These are phyloP conservation scores for Aureobasidium pullulans DNA, from an alignment of 2,329 filamentous ascomycete genomes.

Conservation along the genomic window DNA sequence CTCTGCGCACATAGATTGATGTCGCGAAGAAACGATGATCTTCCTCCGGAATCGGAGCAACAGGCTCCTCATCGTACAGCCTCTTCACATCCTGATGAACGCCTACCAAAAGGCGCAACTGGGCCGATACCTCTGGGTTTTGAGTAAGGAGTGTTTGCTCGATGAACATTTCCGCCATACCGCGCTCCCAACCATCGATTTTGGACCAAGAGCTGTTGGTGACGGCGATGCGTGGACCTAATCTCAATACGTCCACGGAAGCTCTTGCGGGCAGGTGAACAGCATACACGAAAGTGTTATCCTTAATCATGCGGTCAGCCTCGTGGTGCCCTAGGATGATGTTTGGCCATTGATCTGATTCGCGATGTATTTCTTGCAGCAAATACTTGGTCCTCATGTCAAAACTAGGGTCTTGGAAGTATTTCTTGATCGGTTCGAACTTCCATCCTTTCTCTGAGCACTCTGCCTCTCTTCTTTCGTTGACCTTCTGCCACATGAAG, in stretches of 20 bases:
- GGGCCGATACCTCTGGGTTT: background rate
- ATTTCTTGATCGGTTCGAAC: background rate
- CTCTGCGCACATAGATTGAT: no score
- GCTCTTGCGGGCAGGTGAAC: background rate
- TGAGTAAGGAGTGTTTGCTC: background rate
- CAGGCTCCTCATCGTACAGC: no score
- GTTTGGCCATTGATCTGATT: background rate
- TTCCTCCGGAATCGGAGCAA: no score
- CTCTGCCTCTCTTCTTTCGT: background rate
- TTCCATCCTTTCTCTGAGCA: background rate
- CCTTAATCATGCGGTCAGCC: background rate
- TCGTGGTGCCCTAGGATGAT: background rate
- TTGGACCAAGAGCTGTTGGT: background rate
- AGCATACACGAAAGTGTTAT: background rate
- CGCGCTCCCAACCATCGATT: background rate
- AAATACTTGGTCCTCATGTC: background rate
- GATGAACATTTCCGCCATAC: background rate
- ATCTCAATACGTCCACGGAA: background rate
- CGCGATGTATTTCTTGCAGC: background rate
- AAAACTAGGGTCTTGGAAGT: background rate
- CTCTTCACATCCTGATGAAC: no score
- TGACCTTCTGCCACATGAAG: background rate
- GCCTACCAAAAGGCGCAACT: no score
- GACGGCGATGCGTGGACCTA: background rate
- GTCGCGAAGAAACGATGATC: no score